These are phyloP conservation scores for Mycena citricolor DNA, from an alignment of 1,284 basidiomycete genomes.

Conservation along the genomic window DNA sequence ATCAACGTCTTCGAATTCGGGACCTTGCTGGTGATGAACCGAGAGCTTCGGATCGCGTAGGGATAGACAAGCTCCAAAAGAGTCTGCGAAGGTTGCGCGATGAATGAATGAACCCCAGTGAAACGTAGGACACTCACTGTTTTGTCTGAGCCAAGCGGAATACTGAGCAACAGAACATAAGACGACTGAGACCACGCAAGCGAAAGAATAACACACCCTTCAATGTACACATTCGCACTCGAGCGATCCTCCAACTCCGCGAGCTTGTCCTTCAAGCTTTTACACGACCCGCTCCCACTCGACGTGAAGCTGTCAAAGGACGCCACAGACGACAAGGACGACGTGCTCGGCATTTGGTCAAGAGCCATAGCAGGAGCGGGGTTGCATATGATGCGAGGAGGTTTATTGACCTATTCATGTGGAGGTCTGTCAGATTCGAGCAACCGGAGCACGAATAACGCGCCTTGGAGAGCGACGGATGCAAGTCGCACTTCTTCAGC, in stretches of 20 bases:
- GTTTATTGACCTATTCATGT: conserved; percentile 67
- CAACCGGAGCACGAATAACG: conserved; percentile 1
- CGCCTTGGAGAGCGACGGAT: conserved; percentile 67
- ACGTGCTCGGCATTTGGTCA: too few relatives aligned
- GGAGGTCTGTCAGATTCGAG: not conserved
- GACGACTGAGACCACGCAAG: not conserved
- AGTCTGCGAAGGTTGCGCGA: conserved; percentile 42
- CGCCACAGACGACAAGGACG: conserved; percentile 12
- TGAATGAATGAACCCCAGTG: conserved; percentile 1
- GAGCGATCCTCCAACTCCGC: conserved; percentile 59
- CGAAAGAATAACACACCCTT: conserved; percentile 50
- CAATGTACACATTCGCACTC: conserved; percentile 74
- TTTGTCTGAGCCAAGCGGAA: conserved; percentile 59
- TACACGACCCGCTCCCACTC: not conserved
- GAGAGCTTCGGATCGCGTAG: conserved; percentile 64
- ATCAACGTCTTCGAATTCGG: conserved; percentile 72
- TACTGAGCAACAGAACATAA: conserved; percentile 31
- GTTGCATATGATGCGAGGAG: conserved; percentile 56
- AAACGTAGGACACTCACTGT: conserved; percentile 32
- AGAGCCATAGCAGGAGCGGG: conserved; percentile 5
- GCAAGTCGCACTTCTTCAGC: conserved; percentile 66
- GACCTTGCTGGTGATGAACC: conserved; percentile 71
- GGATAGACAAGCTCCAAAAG: conserved; percentile 59
- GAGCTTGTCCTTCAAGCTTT: conserved; percentile 66
- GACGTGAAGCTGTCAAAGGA: conserved; percentile 5